Conservation (phyloP, 176 grass and related monocot genomes). For the Cenchrus purpureus region DNA sequence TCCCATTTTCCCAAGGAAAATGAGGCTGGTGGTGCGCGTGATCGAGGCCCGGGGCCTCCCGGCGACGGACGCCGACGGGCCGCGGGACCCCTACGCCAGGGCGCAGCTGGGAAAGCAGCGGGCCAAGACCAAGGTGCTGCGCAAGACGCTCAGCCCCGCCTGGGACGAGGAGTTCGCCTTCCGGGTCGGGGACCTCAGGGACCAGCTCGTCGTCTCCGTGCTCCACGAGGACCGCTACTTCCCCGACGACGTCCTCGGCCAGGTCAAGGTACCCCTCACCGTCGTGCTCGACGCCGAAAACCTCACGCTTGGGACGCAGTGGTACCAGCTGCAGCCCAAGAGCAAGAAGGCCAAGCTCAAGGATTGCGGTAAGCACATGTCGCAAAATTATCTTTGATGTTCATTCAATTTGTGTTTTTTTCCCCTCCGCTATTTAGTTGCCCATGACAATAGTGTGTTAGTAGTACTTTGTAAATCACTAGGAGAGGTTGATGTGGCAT, state of each 20-base stretch:
- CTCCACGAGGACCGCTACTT: constrained; percentile 91
- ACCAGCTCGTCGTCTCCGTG: constrained; percentile 67
- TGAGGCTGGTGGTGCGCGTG: constrained; percentile 84
- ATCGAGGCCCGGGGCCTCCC: constrained; percentile 70
- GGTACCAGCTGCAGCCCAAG: constrained; percentile 87
- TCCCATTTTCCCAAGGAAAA: constrained; percentile 30
- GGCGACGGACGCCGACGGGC: constrained; percentile 59
- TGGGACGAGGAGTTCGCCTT: constrained; percentile 95
- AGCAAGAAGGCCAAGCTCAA: constrained; percentile 79
- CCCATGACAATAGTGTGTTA: neutral
- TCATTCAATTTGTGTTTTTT: constrained; percentile 10
- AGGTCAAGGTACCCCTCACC: constrained; percentile 78
- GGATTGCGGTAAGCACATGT: constrained; percentile 58
- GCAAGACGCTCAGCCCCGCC: constrained; percentile 53
- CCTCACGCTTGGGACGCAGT: constrained; percentile 62
- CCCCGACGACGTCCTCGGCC: constrained; percentile 81
- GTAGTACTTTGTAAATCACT: neutral
- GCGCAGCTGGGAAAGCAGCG: constrained; percentile 80
- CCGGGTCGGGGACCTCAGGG: constrained; percentile 73
- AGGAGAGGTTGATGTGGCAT: neutral
- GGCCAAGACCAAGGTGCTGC: constrained; percentile 68
- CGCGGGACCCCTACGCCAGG: constrained; percentile 69
- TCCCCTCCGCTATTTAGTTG: neutral
- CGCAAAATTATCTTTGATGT: neutral
- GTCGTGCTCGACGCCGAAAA: constrained; percentile 76